Base-by-base conservation (phyloP, 768 basidiomycete genomes). In the Lentinus tigrinus region DNA sequence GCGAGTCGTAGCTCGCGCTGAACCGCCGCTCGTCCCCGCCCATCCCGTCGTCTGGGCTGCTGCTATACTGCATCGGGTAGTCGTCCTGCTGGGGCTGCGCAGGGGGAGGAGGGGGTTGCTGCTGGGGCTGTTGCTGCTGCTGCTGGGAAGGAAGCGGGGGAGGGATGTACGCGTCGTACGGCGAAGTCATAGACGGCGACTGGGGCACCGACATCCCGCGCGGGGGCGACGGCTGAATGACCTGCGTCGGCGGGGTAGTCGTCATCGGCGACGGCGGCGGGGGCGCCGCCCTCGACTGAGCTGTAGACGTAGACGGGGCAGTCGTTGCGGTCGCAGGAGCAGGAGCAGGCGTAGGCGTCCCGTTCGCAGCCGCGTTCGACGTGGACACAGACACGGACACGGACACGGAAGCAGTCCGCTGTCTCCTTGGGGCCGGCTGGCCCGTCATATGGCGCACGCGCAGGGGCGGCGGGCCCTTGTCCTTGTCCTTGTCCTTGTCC, bases 361-460 rank as follows among this genome's bases (percentile, higher is more conserved):
- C 36, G 38, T 10, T 52, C 9, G 54, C 34, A 7, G 47, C 47
- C 11, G 61, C 51, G 27, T 51, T 57, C 23, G 31, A 6, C 31
- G 57, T 61, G n/a, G 64, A 60, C 39, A 63, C 54, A 21, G 60
- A n/a, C n/a, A n/a, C n/a, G n/a, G 31, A 6, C 31, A 55, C 58
- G n/a, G 64, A 60, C 39, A 63, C 54, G 21, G 60, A 60, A 31
- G 57, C 52, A 3, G 61, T 60, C 28, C 61, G 57, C 47, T 26
- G 57, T 36, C 64, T 46, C 26, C 57, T 17, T 5, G 66, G 40
- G 38, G 42, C 51, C 19, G 57, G 47, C 27, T 65, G 67, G 31
- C 58, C 76, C 76, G 43, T 72, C 74, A 61, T 61, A 27, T 74
- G 67, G 14, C 81, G 75, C 10, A 79, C 70, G 16, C 83, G 81